These are phyloP conservation scores for Vitis vinifera DNA, from an alignment of 164 flowering plant species.

Conservation along the genomic window DNA sequence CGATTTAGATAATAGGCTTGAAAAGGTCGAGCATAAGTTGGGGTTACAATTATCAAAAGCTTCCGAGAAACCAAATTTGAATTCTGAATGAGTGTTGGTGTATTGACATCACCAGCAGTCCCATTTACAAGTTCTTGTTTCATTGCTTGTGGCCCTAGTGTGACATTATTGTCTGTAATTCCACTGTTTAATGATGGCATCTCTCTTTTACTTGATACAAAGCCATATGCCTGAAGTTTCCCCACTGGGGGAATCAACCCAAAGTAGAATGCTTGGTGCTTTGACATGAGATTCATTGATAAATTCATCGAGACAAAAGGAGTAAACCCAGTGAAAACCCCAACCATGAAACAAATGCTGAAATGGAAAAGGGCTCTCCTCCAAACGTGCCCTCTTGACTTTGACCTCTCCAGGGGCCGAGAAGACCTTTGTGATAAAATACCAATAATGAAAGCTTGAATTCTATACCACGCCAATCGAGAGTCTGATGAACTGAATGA, in stretches of 20 bases:
- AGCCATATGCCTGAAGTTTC: conserved; percentile 16
- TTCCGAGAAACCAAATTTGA: conserved; percentile 30
- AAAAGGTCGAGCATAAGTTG: conserved; percentile 59
- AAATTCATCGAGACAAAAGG: conserved; percentile 48
- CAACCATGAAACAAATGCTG: conserved; percentile 59
- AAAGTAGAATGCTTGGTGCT: conserved; percentile 50
- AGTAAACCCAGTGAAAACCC: conserved; percentile 65
- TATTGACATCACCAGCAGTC: conserved; percentile 8
- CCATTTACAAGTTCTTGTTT: conserved; percentile 17
- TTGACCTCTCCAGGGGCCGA: conserved; percentile 59
- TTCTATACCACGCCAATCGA: conserved; percentile 25
- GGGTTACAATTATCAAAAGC: conserved; percentile 81
- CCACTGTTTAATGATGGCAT: conserved; percentile 5
- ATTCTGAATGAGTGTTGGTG: conserved; percentile 19
- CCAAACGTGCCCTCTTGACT: conserved; percentile 58
- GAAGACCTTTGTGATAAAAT: conserved; percentile 52
- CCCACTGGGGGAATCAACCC: conserved; percentile 30
- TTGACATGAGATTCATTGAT: conserved; percentile 38
- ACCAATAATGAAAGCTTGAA: conserved; percentile 39
- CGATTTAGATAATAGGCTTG: conserved; percentile 81
- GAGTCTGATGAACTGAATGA: conserved; percentile 38
- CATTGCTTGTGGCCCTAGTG: conserved; percentile 10
- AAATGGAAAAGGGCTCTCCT: conserved; percentile 62
- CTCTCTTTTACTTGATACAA: conserved; percentile 8
- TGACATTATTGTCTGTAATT: conserved; percentile 9